A percentile compares a stretch with the other conserved stretches of the same genome.
These are phyloP conservation scores for Lagerstroemia speciosa DNA, from an alignment of 345 rosid genomes.

Conservation along the genomic window DNA sequence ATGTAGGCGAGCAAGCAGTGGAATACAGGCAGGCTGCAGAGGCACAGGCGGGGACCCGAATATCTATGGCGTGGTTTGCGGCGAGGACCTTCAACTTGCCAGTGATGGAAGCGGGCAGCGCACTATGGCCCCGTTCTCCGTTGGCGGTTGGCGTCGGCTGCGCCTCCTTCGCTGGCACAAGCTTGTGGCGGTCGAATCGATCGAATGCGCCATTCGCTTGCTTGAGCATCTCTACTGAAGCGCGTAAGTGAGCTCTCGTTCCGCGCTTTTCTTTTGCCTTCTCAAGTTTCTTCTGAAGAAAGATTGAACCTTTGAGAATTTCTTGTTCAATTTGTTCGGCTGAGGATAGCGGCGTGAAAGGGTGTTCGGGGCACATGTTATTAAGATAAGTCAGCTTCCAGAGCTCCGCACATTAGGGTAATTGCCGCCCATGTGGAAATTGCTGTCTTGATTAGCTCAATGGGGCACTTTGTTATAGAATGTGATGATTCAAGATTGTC, in stretches of 20 bases:
- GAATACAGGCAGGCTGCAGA: background rate
- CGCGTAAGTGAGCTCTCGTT: constrained; percentile 23
- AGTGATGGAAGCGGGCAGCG: constrained; percentile 18
- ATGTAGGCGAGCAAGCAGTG: too few relatives aligned
- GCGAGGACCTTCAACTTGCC: constrained; percentile 28
- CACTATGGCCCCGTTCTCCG: constrained; percentile 16
- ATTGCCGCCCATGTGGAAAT: too few relatives aligned
- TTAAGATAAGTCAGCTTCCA: too few relatives aligned
- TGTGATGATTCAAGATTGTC: background rate
- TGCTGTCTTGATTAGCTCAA: too few relatives aligned
- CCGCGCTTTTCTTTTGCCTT: too few relatives aligned
- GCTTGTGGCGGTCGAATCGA: constrained; percentile 23
- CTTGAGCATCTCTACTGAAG: constrained; percentile 22
- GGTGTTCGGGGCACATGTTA: background rate
- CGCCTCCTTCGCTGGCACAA: constrained; percentile 27
- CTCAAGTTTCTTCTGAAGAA: too few relatives aligned
- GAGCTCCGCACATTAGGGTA: too few relatives aligned
- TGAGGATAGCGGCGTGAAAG: background rate
- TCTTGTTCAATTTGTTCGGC: background rate
- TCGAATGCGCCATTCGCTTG: constrained; percentile 32
- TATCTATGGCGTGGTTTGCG: constrained; percentile 35
- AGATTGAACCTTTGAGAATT: background rate
- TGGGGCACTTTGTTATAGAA: background rate
- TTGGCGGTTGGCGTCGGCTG: constrained; percentile 28
- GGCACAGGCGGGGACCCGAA: background rate